Percentiles rank a stretch among this genome's conserved stretches.
These are phyloP conservation scores for Pezicula neosporulosa DNA, from an alignment of 2,329 filamentous ascomycete species.

Conservation along the genomic window DNA sequence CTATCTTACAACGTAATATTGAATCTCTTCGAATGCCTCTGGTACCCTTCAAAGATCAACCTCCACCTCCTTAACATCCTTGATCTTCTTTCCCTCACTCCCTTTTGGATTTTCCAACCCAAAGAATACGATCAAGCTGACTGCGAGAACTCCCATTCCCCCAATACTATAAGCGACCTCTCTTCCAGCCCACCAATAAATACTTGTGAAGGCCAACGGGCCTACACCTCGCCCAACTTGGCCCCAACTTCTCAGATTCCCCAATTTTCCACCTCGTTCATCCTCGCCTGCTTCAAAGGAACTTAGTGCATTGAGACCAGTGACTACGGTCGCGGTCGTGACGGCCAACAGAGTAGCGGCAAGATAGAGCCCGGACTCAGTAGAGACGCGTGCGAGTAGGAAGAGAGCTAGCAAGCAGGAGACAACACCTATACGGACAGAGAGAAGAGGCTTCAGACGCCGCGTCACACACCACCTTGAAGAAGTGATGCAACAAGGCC, in stretches of 20 bases:
- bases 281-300: constrained; percentile 81
- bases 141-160: constrained; percentile 73
- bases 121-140: constrained; percentile 67
- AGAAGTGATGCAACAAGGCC: constrained; percentile 89
- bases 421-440: constrained; percentile 75
- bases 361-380: constrained; percentile 68
- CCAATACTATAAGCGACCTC: constrained; percentile 82
- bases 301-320: constrained; percentile 84
- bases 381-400: constrained; percentile 67
- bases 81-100: constrained; percentile 20
- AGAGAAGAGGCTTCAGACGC: constrained; percentile 74
- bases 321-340: constrained; percentile 93
- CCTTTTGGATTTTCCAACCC: constrained; percentile 51
- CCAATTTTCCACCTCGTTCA: constrained; percentile 83
- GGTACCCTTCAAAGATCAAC: constrained; percentile 1
- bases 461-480: constrained; percentile 91
- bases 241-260: constrained; percentile 75
- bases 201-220: constrained; percentile 84
- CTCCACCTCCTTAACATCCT: constrained; percentile 14
- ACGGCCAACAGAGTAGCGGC: constrained; percentile 83
- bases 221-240: constrained; percentile 86
- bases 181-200: constrained; percentile 98
- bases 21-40: too few relatives aligned
- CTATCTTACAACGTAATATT: too few relatives aligned
- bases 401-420: constrained; percentile 78